Base-by-base conservation (phyloP, 2,329 filamentous ascomycete species). In the Fusarium sp. region DNA sequence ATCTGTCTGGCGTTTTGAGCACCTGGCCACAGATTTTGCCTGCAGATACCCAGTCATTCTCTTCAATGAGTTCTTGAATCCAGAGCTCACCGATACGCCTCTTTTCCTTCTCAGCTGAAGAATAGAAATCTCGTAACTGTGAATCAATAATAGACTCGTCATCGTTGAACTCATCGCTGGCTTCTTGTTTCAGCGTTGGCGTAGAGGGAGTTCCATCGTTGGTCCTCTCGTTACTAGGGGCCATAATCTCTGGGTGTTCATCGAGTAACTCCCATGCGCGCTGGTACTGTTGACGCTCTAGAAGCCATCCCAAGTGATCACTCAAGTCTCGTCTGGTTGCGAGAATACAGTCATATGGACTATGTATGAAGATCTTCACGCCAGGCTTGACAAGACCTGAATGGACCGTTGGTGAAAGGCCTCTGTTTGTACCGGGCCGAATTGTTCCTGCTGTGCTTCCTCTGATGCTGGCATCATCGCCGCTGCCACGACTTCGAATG, bases 311-410 rank as follows among this genome's bases (percentile, higher is more conserved):
- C 23, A 98, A 82, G 74, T 97, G 94, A 79, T 99, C 96, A 5
- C 89, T 84, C 16, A 97, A 84, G 74, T 97, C 94, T 71, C 96
- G 86, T 76, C 94, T 94, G 4, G 96, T 93, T 1, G 93, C 93
- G 56, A 97, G 83, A n/a, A 98, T 91, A 74, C 94, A 98, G 79
- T 99, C 96, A 76, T 97, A 99, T 0, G 96, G 96, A 73, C 94
- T 97, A 74, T 97, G 94, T 40, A 99, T 93, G 77, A 97, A 97
- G 16, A 99, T 92, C 75, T 98, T 85, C 72, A 85, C 78, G 3
- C 87, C 85, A 51, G 83, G 83, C 74, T 88, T 85, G 70, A 84
- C 73, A 68, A 91, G 77, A 72, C 83, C 83, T 56, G 86, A 79
- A 75, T 90, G 85, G 3, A 85, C 81, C 13, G 81, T 78, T 37